phyloP scores from a whole-genome alignment of 2,329 filamentous ascomycete genomes.

The Sporothrix dimorphospora region DNA sequence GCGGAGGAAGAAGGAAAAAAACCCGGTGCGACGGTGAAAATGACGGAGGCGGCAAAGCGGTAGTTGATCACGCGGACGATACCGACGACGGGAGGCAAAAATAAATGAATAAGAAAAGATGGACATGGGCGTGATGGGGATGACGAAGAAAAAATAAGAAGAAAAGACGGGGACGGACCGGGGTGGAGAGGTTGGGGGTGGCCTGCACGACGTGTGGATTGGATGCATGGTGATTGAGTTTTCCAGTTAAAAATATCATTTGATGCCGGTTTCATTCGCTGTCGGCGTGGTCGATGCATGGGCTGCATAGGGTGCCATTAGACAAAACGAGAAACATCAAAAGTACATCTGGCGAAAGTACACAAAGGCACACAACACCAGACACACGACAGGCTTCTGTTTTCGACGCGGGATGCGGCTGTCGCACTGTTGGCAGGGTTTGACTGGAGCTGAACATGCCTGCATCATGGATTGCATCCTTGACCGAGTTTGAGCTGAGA shows the following conservation, averaged over 20 bases:
- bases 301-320: slow-evolving; percentile 4
- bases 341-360: not conserved
- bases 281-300: not conserved
- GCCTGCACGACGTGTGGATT: not conserved
- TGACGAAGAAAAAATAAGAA: not conserved
- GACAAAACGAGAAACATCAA: not conserved
- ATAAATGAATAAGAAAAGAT: not conserved
- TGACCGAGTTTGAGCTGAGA: not conserved
- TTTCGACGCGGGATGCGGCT: not conserved
- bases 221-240: slow-evolving; percentile 17
- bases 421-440: not conserved
- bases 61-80: not conserved
- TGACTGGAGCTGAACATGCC: not conserved
- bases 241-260: not conserved
- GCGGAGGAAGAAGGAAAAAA: not conserved
- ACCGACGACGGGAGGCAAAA: not conserved
- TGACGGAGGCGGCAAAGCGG: not conserved
- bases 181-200: not conserved
- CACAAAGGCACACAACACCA: not conserved
- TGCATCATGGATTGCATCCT: not conserved
- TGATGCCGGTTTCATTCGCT: not conserved
- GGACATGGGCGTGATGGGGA: not conserved
- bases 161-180: not conserved
- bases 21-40: not conserved
- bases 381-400: slow-evolving; percentile 11